phyloP scores from a whole-genome alignment of 352 stramenopile species.

The Phytophthora citrophthora region DNA sequence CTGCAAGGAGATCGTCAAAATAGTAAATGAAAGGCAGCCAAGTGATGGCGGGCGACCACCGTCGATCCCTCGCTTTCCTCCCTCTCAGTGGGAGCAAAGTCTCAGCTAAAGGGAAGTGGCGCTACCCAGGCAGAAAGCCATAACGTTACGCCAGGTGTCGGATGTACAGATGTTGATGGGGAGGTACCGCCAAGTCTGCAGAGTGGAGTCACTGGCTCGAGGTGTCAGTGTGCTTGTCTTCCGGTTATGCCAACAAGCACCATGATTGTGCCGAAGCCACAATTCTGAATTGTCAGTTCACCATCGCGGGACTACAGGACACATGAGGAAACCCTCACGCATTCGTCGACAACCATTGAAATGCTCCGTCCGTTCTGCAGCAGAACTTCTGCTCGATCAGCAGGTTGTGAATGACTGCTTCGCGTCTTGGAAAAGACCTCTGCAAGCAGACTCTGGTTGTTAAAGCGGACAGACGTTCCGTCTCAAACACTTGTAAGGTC shows the following conservation, averaged over 20 bases:
- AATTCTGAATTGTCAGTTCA: background rate
- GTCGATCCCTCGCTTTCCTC: too few species aligned
- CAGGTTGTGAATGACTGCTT: too few species aligned
- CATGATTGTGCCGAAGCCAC: background rate
- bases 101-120: too few species aligned
- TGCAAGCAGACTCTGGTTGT: too few species aligned
- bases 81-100: too few species aligned
- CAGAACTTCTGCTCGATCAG: too few species aligned
- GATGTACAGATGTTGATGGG: constrained; percentile 30
- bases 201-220: background rate
- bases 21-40: background rate
- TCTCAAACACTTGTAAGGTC: too few species aligned
- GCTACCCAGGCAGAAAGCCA: too few species aligned
- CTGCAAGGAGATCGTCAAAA: constrained; percentile 1
- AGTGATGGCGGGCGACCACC: too few species aligned
- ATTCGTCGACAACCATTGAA: background rate
- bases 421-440: too few species aligned
- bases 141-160: constrained; percentile 7
- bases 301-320: background rate
- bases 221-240: background rate
- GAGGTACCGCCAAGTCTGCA: constrained; percentile 7
- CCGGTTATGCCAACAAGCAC: background rate
- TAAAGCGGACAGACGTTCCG: too few species aligned
- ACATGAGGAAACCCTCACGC: background rate
- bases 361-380: too few species aligned